Conservation (phyloP, 2,329 filamentous ascomycete species). For the Aspergillus melleus region DNA sequence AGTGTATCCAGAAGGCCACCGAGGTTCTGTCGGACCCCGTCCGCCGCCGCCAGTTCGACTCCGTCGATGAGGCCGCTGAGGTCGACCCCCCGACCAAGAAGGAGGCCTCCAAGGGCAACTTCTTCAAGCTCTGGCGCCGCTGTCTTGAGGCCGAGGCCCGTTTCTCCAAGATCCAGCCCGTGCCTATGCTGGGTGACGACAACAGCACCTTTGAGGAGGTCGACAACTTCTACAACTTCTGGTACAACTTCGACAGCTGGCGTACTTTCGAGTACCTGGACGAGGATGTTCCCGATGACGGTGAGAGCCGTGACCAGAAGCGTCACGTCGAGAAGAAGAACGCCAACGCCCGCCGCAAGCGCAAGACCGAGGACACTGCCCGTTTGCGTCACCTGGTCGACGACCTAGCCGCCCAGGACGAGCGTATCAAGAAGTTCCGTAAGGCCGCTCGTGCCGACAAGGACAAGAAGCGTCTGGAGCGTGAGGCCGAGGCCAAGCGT, state of each 20-base stretch:
- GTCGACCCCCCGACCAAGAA: slow-evolving; percentile 93
- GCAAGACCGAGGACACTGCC: slow-evolving; percentile 95
- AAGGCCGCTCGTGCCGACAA: slow-evolving; percentile 89
- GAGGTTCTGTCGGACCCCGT: slow-evolving; percentile 89
- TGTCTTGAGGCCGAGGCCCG: slow-evolving; percentile 91
- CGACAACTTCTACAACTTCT: slow-evolving; percentile 98
- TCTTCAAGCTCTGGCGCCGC: slow-evolving; percentile 89
- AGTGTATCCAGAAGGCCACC: slow-evolving; percentile 98
- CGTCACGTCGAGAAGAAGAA: slow-evolving; percentile 98
- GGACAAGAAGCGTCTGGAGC: slow-evolving; percentile 90
- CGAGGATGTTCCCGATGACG: slow-evolving; percentile 98
- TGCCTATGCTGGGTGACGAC: slow-evolving; percentile 81
- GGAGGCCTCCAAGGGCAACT: slow-evolving; percentile 79
- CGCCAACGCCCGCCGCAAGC: slow-evolving; percentile 95
- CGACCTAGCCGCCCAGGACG: slow-evolving; percentile 78
- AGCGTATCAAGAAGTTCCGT: slow-evolving; percentile 96
- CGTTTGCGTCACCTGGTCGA: slow-evolving; percentile 89
- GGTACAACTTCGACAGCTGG: slow-evolving; percentile 99
- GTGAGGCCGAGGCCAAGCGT: slow-evolving; percentile 87
- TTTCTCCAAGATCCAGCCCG: slow-evolving; percentile 88
- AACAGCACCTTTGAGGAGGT: slow-evolving; percentile 86
- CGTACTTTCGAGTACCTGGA: slow-evolving; percentile 96
- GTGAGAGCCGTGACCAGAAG: slow-evolving; percentile 98
- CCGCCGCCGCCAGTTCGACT: slow-evolving; percentile 94
- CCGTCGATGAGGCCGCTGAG: slow-evolving; percentile 90